phyloP scores from a whole-genome alignment of 1,284 basidiomycete species.

The Malassezia cuniculi region DNA sequence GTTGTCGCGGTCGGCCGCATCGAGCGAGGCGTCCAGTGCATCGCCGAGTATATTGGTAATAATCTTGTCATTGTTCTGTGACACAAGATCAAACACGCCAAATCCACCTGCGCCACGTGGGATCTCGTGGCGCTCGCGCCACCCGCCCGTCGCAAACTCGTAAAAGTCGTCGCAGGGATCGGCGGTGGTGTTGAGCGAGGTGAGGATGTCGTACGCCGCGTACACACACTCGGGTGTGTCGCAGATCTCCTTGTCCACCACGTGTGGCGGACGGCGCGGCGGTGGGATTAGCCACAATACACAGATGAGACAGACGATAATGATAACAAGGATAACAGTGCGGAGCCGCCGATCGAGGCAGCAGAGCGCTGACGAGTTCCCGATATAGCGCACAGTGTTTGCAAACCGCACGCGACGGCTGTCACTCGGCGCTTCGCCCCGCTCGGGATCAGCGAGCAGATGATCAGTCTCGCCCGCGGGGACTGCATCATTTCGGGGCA shows the following conservation, averaged over 20 bases:
- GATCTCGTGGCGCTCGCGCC: conserved; percentile 29
- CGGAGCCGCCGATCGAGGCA: conserved; percentile 71
- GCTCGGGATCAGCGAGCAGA: too few relatives aligned
- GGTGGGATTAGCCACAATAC: conserved; percentile 48
- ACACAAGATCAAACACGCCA: conserved; percentile 45
- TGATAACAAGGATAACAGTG: conserved; percentile 62
- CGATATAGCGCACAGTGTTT: conserved; percentile 22
- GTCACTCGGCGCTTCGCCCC: too few relatives aligned
- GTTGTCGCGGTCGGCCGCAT: conserved; percentile 54
- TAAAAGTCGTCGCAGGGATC: conserved; percentile 96
- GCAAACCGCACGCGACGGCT: background rate
- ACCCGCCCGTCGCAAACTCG: conserved; percentile 55
- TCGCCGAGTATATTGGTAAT: conserved; percentile 47
- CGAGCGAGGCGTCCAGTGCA: conserved; percentile 8
- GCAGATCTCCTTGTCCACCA: conserved; percentile 51
- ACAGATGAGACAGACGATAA: conserved; percentile 78
- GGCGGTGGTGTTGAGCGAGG: conserved; percentile 63
- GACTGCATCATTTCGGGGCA: too few relatives aligned
- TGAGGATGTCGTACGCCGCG: conserved; percentile 68
- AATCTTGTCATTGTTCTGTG: conserved; percentile 30
- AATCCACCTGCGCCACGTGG: conserved; percentile 48
- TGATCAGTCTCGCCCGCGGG: too few relatives aligned
- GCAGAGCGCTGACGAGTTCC: conserved; percentile 58
- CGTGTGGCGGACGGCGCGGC: conserved; percentile 8
- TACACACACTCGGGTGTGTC: conserved; percentile 67